Base-by-base conservation (phyloP, 352 stramenopile genomes). In the Pilasporangium apinafurcum region DNA sequence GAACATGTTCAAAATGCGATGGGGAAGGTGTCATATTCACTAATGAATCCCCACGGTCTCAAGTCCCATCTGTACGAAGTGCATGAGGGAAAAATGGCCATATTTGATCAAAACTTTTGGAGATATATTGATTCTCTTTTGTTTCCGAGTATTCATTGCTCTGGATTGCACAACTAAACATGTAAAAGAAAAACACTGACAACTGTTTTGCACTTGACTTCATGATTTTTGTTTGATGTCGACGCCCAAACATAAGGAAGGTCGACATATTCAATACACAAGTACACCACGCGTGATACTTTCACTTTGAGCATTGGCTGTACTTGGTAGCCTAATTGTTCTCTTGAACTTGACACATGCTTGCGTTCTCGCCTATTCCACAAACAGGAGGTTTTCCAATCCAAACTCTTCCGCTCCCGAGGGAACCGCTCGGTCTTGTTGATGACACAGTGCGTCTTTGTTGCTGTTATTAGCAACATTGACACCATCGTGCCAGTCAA, bases 381-480 rank as follows among this genome's bases (percentile, higher is more conserved):
- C 65, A 43, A 86, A 86, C 31, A 86, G 59, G 37, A 86, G 54
- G 44, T 64, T 77, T 20, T 86, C 74, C 46, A 86, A 61, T 3
- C 68, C 70, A 43, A 84, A 80, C 30, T 86, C 74, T 53, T 83
- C 74, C 14, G 63, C 49, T 43, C 53, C 65, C 3, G 69, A 74
- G 21, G 70, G 51, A 34, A 67, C 46, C 13, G 51, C 44, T 17
- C 65, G 52, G 34, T 81, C 62, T 20, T 71, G 62, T 18, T 52
- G 51, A 36, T 78, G 67, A 50, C 53, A 68, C 29, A 44, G 50
- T 9, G 45, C 30, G 3, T 65, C 61, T 52, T 64, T 68, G 37
- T 46, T 37, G 51, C 45, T 54, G 24, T 42, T 44, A 38, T 50
- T 48, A 33, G 42, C 34, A 45, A 49, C 53, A 18, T 22, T 17